Evolutionary conservation across 75 land plant species (phyloP).

Genomic region (Ceratopteris richardii): DNA sequence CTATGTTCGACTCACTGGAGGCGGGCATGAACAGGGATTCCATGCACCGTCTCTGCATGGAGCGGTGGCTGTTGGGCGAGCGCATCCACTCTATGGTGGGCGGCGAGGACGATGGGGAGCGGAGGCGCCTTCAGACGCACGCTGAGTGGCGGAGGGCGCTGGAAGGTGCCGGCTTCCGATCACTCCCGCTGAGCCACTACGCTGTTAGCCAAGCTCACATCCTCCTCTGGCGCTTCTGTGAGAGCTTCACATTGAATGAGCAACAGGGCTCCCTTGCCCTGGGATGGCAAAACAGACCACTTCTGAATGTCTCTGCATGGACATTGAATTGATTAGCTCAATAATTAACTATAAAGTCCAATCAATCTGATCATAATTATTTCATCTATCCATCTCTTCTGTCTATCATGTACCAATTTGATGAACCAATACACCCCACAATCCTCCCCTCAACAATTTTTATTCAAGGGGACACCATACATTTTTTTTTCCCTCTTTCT

Average conservation of each 20-base stretch:
- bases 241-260: slow-evolving; percentile 30
- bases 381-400: too few relatives aligned
- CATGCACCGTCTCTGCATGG: slow-evolving; percentile 44
- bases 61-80: slow-evolving; percentile 49
- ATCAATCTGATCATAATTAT: too few relatives aligned
- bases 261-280: slow-evolving; percentile 13
- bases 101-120: slow-evolving; percentile 20
- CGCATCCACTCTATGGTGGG: slow-evolving; percentile 49
- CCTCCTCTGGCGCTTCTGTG: slow-evolving; percentile 63
- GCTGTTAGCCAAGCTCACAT: slow-evolving; percentile 77
- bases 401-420: too few relatives aligned
- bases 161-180: slow-evolving; percentile 47
- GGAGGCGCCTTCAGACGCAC: slow-evolving; percentile 46
- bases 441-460: too few relatives aligned
- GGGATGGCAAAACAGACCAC: slow-evolving; percentile 22
- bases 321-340: too few relatives aligned
- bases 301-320: slow-evolving; percentile 30
- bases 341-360: too few relatives aligned
- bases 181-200: slow-evolving; percentile 58
- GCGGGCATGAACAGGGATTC: slow-evolving; percentile 54
- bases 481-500: too few relatives aligned
- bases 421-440: too few relatives aligned
- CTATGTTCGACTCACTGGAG: slow-evolving; percentile 84
- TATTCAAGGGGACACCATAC: too few relatives aligned
- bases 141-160: slow-evolving; percentile 49